Percentiles rank a stretch among this genome's conserved stretches.
phyloP scores from a whole-genome alignment of 169 alveolate species.

The Plasmodium falciparum region DNA sequence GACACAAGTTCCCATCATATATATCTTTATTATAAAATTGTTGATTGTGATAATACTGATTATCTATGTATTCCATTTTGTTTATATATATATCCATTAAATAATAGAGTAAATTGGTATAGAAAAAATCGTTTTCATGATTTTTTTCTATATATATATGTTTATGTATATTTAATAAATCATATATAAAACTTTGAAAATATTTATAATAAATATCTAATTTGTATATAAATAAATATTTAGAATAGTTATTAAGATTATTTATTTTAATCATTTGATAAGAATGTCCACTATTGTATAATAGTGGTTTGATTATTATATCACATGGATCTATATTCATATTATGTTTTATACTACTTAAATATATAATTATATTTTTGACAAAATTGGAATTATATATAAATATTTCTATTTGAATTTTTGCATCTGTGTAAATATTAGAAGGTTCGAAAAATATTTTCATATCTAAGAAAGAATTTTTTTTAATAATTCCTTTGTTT shows the following conservation, averaged over 20 bases:
- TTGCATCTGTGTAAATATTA: constrained; percentile 54
- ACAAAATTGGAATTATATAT: constrained; percentile 47
- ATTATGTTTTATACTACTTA: constrained; percentile 40
- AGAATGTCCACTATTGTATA: constrained; percentile 42
- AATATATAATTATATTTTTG: constrained; percentile 38
- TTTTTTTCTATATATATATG: constrained; percentile 62
- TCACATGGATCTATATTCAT: constrained; percentile 32
- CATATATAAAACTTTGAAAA: constrained; percentile 60
- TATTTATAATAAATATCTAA: constrained; percentile 50
- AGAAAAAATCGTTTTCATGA: constrained; percentile 42
- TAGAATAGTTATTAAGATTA: constrained; percentile 27
- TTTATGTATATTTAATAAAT: constrained; percentile 29
- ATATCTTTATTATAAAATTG: background rate
- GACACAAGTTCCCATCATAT: background rate
- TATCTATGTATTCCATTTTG: constrained; percentile 25
- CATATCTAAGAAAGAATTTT: constrained; percentile 50
- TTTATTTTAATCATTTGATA: constrained; percentile 38
- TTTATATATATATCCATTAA: constrained; percentile 44
- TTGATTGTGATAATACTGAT: background rate
- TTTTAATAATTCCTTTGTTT: constrained; percentile 52
- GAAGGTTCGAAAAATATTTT: constrained; percentile 67
- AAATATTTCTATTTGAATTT: constrained; percentile 37
- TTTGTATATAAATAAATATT: constrained; percentile 42
- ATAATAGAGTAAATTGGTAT: constrained; percentile 34
- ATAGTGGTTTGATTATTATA: constrained; percentile 29